Evolutionary conservation across 2,329 filamentous ascomycete genomes (phyloP).

Genomic region (Trichoderma pleuroti): DNA sequence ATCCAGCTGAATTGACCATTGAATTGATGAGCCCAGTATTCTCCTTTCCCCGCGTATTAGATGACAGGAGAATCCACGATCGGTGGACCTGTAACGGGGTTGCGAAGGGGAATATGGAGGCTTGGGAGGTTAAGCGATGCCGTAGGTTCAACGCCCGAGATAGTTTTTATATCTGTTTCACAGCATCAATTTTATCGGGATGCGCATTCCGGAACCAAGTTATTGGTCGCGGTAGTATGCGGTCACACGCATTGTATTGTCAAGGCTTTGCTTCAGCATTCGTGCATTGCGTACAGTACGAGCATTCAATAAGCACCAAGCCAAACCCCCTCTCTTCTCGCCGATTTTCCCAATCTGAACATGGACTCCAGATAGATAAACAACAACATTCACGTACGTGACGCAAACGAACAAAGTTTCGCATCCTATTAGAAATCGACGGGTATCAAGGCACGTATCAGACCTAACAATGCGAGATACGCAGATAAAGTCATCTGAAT

Average conservation of each 20-base stretch:
- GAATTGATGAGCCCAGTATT: background rate
- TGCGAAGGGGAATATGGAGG: background rate
- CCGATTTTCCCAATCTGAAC: constrained; percentile 3
- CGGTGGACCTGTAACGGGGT: background rate
- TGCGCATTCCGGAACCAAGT: background rate
- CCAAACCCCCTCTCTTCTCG: background rate
- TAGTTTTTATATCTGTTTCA: background rate
- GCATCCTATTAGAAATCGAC: background rate
- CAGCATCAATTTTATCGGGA: background rate
- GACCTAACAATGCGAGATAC: background rate
- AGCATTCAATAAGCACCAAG: background rate
- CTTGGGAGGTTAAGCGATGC: background rate
- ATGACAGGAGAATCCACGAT: background rate
- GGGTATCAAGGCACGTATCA: background rate
- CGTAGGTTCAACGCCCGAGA: background rate
- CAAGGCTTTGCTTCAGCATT: background rate
- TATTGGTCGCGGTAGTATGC: background rate
- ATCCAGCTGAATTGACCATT: background rate
- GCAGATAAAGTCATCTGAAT: background rate
- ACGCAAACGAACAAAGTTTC: background rate
- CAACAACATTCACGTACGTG: background rate
- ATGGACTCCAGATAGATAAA: background rate
- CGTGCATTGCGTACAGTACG: background rate
- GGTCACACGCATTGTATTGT: background rate
- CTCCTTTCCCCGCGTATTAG: background rate